phyloP scores from a whole-genome alignment of 1,284 basidiomycete species.

The Athelia sp. region DNA sequence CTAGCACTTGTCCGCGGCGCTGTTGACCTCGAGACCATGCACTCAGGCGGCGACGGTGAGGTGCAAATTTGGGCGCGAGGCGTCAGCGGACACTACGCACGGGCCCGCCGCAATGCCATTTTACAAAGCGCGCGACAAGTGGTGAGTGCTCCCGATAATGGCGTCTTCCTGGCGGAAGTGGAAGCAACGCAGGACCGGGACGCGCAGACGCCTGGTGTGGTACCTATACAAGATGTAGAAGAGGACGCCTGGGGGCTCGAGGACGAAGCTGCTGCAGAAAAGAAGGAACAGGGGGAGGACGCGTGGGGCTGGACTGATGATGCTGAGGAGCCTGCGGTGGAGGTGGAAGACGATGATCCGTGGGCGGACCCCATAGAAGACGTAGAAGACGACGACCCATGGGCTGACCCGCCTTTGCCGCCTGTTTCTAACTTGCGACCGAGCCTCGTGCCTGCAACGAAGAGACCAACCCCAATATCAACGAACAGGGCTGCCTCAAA shows the following conservation, averaged over 20 bases:
- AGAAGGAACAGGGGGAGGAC: constrained; percentile 30
- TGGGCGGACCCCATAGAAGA: constrained; percentile 18
- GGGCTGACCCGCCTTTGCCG: constrained; percentile 40
- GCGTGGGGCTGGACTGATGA: constrained; percentile 68
- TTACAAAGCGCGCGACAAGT: constrained; percentile 51
- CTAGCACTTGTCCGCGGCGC: constrained; percentile 50
- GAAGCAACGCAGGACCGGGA: constrained; percentile 21
- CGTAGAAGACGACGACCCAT: constrained; percentile 51
- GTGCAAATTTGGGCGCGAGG: constrained; percentile 60
- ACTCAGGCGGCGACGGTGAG: constrained; percentile 41
- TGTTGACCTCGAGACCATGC: constrained; percentile 59
- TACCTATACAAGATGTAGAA: constrained; percentile 25
- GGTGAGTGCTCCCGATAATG: constrained; percentile 27
- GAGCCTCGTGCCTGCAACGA: constrained; percentile 52
- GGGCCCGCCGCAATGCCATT: constrained; percentile 56
- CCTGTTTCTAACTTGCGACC: constrained; percentile 33
- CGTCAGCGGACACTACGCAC: constrained; percentile 68
- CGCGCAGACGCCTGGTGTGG: constrained; percentile 20
- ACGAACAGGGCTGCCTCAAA: background rate
- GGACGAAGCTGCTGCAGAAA: constrained; percentile 35
- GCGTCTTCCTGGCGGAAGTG: constrained; percentile 33
- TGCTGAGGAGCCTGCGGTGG: constrained; percentile 13
- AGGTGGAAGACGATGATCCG: constrained; percentile 20
- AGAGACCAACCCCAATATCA: constrained; percentile 33
- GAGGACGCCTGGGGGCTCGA: constrained; percentile 17